Conservation (phyloP, 2,329 filamentous ascomycete genomes). For the Elsinoe australis region DNA sequence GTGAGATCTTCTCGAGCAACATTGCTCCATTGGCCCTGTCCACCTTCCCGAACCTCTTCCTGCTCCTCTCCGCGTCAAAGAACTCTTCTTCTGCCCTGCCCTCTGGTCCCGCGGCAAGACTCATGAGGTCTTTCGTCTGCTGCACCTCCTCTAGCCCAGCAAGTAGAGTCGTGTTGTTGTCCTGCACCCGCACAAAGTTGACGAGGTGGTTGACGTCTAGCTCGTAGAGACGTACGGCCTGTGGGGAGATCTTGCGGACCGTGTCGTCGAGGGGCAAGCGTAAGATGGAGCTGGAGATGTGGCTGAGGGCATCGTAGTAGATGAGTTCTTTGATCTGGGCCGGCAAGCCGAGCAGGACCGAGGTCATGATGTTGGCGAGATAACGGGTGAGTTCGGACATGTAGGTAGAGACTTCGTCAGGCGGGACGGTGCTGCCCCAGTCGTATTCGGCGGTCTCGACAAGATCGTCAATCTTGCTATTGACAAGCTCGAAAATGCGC, state of each 20-base stretch:
- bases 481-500: constrained; percentile 95
- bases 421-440: constrained; percentile 60
- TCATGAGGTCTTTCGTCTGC: constrained; percentile 72
- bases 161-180: constrained; percentile 73
- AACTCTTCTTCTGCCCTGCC: constrained; percentile 61
- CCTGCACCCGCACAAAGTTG: constrained; percentile 74
- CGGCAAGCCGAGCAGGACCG: constrained; percentile 84
- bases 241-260: constrained; percentile 79
- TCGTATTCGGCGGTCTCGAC: constrained; percentile 97
- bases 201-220: constrained; percentile 78
- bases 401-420: constrained; percentile 76
- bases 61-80: constrained; percentile 81
- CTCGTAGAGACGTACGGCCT: constrained; percentile 72
- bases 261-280: constrained; percentile 65
- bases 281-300: constrained; percentile 59
- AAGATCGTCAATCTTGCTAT: constrained; percentile 96
- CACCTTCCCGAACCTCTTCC: constrained; percentile 89
- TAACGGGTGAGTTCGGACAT: constrained; percentile 93
- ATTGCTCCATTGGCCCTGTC: constrained; percentile 83
- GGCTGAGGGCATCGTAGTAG: constrained; percentile 90
- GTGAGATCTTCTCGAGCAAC: constrained; percentile 67
- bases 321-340: constrained; percentile 95
- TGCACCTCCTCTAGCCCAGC: constrained; percentile 88
- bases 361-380: constrained; percentile 92
- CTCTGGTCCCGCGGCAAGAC: constrained; percentile 57